Percentiles rank a stretch among this genome's conserved stretches.
Evolutionary conservation across 2,329 filamentous ascomycete species (phyloP).

Genomic region (Macrophomina tecta): DNA sequence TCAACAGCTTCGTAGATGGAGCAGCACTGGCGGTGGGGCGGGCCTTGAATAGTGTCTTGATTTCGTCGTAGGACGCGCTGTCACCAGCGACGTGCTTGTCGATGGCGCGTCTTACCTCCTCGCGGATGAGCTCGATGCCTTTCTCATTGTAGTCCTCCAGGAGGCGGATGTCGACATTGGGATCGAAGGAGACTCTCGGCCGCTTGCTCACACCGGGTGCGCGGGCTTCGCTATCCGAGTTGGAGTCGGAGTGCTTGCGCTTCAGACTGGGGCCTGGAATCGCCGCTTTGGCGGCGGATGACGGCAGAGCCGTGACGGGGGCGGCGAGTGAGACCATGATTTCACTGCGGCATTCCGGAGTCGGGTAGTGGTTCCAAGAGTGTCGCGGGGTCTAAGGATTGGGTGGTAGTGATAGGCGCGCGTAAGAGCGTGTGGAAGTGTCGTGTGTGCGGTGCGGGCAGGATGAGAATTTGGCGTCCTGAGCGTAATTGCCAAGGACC

Average conservation of each 20-base stretch:
- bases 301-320: slow-evolving; percentile 35
- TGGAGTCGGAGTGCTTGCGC: slow-evolving; percentile 43
- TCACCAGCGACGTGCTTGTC: slow-evolving; percentile 60
- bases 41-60: slow-evolving; percentile 60
- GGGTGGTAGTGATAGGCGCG: slow-evolving; percentile 4
- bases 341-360: slow-evolving; percentile 12
- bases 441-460: slow-evolving; percentile 23
- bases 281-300: slow-evolving; percentile 35
- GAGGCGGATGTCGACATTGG: slow-evolving; percentile 54
- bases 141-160: slow-evolving; percentile 57
- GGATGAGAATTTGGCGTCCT: slow-evolving; percentile 25
- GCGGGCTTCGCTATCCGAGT: slow-evolving; percentile 38
- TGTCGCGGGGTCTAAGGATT: not conserved
- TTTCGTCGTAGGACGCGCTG: slow-evolving; percentile 61
- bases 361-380: not conserved
- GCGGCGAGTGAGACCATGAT: slow-evolving; percentile 48
- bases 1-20: slow-evolving; percentile 58
- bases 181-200: slow-evolving; percentile 56
- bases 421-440: slow-evolving; percentile 22
- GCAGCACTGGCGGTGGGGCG: slow-evolving; percentile 56
- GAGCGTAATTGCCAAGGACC: slow-evolving; percentile 7
- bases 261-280: slow-evolving; percentile 43
- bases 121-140: slow-evolving; percentile 62
- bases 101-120: slow-evolving; percentile 66
- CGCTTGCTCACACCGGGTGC: slow-evolving; percentile 48